These are phyloP conservation scores for Prunus mume DNA, from an alignment of 306 rosid genomes.

Conservation along the genomic window DNA sequence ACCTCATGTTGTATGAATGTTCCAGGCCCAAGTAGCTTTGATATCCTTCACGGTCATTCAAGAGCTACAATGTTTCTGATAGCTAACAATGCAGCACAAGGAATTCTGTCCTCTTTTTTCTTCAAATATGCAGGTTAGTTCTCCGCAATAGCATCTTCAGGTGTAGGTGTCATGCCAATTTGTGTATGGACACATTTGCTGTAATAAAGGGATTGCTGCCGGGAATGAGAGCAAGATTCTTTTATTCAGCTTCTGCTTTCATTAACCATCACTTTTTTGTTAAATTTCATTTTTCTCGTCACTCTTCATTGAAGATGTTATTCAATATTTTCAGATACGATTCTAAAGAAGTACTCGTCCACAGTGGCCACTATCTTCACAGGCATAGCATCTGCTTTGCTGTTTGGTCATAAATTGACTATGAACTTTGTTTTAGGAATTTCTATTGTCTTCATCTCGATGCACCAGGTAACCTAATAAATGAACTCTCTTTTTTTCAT, in stretches of 20 bases:
- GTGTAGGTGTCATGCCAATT: neutral
- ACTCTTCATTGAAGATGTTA: conserved; percentile 1
- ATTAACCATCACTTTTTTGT: neutral
- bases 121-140: conserved; percentile 95
- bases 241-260: neutral
- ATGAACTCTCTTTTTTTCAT: neutral
- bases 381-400: conserved; percentile 88
- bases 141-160: neutral
- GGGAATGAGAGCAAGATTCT: neutral
- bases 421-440: conserved; percentile 91
- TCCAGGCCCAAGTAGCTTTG: conserved; percentile 86
- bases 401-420: conserved; percentile 92
- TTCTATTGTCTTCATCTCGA: conserved; percentile 95
- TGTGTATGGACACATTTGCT: neutral
- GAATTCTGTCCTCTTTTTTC: conserved; percentile 94
- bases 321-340: conserved; percentile 71
- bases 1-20: conserved; percentile 28
- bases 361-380: conserved; percentile 98
- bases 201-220: neutral
- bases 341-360: conserved; percentile 96
- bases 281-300: neutral
- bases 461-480: conserved; percentile 82
- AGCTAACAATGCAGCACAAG: conserved; percentile 97
- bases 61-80: conserved; percentile 89
- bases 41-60: conserved; percentile 95